These are phyloP conservation scores for Herpetomonas samuelpessoai DNA, from an alignment of 208 protist genomes.

Conservation along the genomic window DNA sequence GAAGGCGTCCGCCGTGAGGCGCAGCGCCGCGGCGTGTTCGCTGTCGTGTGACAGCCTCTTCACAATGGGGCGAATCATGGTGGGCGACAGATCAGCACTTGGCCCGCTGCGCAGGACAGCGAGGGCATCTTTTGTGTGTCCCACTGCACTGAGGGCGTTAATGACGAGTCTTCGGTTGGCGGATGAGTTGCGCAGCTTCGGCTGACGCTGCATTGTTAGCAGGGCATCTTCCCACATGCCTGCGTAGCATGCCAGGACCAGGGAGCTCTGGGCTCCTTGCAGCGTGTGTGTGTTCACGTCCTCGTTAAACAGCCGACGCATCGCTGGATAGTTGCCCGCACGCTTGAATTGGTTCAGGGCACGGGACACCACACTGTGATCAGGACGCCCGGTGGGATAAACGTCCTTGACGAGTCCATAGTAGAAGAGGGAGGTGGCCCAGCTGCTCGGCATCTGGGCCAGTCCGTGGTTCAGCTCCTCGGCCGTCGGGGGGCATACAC, in stretches of 20 bases:
- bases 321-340: slow-evolving; percentile 33
- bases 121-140: slow-evolving; percentile 49
- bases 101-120: slow-evolving; percentile 18
- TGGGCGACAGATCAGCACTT: slow-evolving; percentile 22
- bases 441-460: slow-evolving; percentile 54
- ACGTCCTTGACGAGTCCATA: slow-evolving; percentile 63
- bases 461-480: slow-evolving; percentile 67
- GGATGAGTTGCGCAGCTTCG: slow-evolving; percentile 20
- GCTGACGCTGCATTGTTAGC: slow-evolving; percentile 28
- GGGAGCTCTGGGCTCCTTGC: slow-evolving; percentile 43
- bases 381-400: slow-evolving; percentile 21
- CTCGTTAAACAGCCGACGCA: slow-evolving; percentile 71
- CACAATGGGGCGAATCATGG: slow-evolving; percentile 60
- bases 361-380: slow-evolving; percentile 33
- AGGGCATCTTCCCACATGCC: slow-evolving; percentile 79
- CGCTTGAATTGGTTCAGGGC: slow-evolving; percentile 54
- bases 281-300: slow-evolving; percentile 56
- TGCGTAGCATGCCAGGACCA: slow-evolving; percentile 58
- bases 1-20: slow-evolving; percentile 37
- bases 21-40: slow-evolving; percentile 36
- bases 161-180: slow-evolving; percentile 46
- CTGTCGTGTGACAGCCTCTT: slow-evolving; percentile 37
- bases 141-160: slow-evolving; percentile 31
- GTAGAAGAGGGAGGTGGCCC: slow-evolving; percentile 75
- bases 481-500: slow-evolving; percentile 57